Percentiles rank a stretch among this genome's conserved stretches.
Evolutionary conservation across 495 filamentous ascomycete species (phyloP).

Genomic region (Hypoxylon fuscum): DNA sequence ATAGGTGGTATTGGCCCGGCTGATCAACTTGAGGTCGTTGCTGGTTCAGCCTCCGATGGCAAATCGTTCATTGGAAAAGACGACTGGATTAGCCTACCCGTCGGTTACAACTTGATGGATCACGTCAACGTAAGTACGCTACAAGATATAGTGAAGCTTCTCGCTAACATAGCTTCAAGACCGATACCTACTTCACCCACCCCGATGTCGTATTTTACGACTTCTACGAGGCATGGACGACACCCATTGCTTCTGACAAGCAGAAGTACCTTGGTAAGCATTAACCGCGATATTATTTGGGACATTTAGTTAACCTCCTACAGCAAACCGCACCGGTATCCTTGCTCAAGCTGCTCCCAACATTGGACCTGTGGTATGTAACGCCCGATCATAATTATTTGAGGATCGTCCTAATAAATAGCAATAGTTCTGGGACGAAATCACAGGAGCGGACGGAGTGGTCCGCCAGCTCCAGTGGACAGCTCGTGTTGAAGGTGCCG

Average conservation of each 20-base stretch:
- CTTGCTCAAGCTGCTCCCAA: constrained; percentile 75
- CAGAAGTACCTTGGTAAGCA: constrained; percentile 49
- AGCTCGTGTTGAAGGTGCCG: constrained; percentile 66
- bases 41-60: constrained; percentile 60
- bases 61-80: constrained; percentile 59
- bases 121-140: constrained; percentile 65
- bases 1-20: constrained; percentile 69
- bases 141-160: not conserved
- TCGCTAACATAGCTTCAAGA: constrained; percentile 47
- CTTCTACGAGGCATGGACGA: constrained; percentile 69
- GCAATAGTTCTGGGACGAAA: constrained; percentile 62
- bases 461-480: constrained; percentile 73
- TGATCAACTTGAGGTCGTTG: constrained; percentile 67
- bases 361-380: constrained; percentile 66
- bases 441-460: constrained; percentile 68
- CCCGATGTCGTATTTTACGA: constrained; percentile 69
- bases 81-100: constrained; percentile 76
- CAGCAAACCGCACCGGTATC: constrained; percentile 65
- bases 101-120: constrained; percentile 78
- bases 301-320: constrained; percentile 32
- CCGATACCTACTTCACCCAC: constrained; percentile 72
- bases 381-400: constrained; percentile 1
- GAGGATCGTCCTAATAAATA: constrained; percentile 20
- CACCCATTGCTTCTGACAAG: constrained; percentile 49
- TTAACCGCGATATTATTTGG: constrained; percentile 1